Evolutionary conservation across 768 basidiomycete genomes (phyloP), one percentile per base, ranked within the genome.

Genomic region (Cystobasidiopsis lactophilus): DNA sequence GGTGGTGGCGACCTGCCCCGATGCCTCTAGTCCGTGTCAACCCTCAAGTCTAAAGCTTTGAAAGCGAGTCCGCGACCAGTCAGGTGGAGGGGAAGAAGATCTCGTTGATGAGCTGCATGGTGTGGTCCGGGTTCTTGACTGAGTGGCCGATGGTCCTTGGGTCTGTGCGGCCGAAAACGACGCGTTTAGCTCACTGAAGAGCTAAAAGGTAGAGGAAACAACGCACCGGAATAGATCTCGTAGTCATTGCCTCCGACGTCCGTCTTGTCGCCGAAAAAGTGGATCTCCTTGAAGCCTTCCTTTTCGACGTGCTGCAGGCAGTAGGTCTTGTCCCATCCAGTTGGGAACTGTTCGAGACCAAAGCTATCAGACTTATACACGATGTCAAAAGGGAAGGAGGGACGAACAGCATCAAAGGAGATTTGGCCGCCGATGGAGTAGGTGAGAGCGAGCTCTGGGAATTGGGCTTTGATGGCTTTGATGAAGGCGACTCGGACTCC

Each of bases 211-310:
- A n/a, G n/a, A n/a, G n/a, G n/a, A n/a, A n/a, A n/a, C n/a, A n/a
- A n/a, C n/a, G n/a, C n/a, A n/a, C n/a, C n/a, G n/a, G n/a, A n/a
- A n/a, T 72, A 95, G 51, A 96, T 85, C 68, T 96, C 91, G 39
- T 54, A 53, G 31, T 58, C 59, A 52, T 62, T 60, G 10, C 65
- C 48, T 50, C 77, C 86, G 71, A 74, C 62, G 60, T 76, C 70
- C 0, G 80, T 84, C 69, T 91, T 95, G 72, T 98, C 93, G 26
- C 93, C 93, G 62, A 95, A 86, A 75, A 98, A 98, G 69, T 95
- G 86, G 39, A 96, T 91, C 65, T 89, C 83, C 39, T 84, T 79
- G 63, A 93, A 98, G 2, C 73, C 72, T 63, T 96, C 91, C 46
- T 76, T 71, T 57, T 77, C 79, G 35, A 98, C 80, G 57, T 82